Evolutionary conservation across 192 early-diverging fungal genomes (phyloP).

Genomic region (Diversispora epigaea): DNA sequence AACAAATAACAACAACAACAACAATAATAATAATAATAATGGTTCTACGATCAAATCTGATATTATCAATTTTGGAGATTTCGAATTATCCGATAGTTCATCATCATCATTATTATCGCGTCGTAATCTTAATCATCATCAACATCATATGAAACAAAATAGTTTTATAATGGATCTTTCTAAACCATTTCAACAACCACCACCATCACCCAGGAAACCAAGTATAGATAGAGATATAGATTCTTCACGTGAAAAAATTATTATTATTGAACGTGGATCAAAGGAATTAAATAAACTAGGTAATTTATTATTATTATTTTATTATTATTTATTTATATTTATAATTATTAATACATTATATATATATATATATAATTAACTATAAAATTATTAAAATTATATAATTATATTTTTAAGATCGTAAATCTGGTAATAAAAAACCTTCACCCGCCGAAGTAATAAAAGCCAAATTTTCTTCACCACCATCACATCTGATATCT

Average conservation of each 20-base stretch:
- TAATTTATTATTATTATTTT: neutral
- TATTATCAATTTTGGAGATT: neutral
- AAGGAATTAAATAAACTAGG: slow-evolving; percentile 28
- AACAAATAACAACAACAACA: neutral
- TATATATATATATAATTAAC: neutral
- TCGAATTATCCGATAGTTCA: too few relatives aligned
- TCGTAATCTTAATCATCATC: slow-evolving; percentile 2
- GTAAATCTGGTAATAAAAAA: neutral
- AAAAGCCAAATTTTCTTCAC: slow-evolving; percentile 6
- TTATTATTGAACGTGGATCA: slow-evolving; percentile 30
- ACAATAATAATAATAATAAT: too few relatives aligned
- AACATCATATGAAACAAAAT: neutral
- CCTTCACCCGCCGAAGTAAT: neutral
- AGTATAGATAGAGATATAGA: neutral
- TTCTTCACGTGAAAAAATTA: neutral
- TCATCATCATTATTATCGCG: neutral
- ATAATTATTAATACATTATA: neutral
- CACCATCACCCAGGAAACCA: neutral
- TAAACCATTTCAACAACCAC: neutral
- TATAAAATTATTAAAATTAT: neutral
- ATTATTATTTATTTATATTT: neutral
- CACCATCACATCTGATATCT: neutral
- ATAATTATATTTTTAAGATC: neutral
- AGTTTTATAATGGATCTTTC: slow-evolving; percentile 29
- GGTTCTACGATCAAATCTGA: neutral